Conservation (phyloP, 2,329 filamentous ascomycete genomes). For the Trichoderma oligosporum region DNA sequence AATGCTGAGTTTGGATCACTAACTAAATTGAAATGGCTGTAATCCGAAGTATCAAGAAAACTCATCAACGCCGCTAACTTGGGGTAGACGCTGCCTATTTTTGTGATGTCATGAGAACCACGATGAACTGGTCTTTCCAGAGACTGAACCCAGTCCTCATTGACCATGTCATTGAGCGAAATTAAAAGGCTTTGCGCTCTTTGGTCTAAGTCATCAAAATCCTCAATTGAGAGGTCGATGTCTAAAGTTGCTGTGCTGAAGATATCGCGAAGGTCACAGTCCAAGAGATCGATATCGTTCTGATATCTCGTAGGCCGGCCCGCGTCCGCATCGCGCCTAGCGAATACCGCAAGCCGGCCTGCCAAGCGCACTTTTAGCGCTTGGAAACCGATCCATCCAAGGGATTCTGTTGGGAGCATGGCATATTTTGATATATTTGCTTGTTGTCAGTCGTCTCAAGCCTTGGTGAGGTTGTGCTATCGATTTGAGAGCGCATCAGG, state of each 20-base stretch:
- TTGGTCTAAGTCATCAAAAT: not conserved
- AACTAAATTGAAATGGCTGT: not conserved
- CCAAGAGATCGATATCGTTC: constrained; percentile 6
- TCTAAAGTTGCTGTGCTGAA: not conserved
- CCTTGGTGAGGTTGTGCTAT: not conserved
- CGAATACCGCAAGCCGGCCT: not conserved
- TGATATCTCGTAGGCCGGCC: not conserved
- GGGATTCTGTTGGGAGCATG: constrained; percentile 9
- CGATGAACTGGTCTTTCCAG: not conserved
- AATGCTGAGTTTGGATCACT: not conserved
- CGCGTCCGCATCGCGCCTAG: not conserved
- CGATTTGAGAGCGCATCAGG: not conserved
- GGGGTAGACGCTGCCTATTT: not conserved
- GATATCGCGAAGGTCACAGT: constrained; percentile 9
- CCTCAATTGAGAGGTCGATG: not conserved
- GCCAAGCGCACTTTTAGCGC: constrained; percentile 9
- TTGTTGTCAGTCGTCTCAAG: no score
- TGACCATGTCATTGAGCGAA: not conserved
- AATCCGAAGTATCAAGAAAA: not conserved
- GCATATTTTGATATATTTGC: not conserved
- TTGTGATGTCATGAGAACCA: not conserved
- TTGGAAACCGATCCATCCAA: constrained; percentile 13
- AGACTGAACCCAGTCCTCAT: not conserved
- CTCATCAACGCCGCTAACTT: not conserved
- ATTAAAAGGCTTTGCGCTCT: not conserved